Conservation (phyloP, 2,329 filamentous ascomycete genomes). For the Colletotrichum spaethianum region DNA sequence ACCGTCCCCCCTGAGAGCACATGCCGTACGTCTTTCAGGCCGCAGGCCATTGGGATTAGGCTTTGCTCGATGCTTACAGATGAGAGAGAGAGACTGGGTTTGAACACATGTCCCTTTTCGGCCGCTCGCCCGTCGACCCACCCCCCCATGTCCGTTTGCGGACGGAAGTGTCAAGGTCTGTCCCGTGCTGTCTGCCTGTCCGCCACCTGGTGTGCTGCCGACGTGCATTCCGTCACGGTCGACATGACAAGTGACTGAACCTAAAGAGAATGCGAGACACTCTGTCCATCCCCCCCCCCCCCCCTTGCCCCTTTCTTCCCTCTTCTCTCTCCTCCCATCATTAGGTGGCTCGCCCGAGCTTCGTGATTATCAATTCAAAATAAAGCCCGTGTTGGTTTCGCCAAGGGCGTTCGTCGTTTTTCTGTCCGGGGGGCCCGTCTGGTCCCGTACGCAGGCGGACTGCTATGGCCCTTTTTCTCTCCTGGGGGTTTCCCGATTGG, state of each 20-base stretch:
- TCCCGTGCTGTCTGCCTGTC: background rate
- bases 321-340: background rate
- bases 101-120: background rate
- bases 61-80: background rate
- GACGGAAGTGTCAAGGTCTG: background rate
- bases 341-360: background rate
- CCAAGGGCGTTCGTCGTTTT: too few species aligned
- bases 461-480: too few species aligned
- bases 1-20: background rate
- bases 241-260: slow-evolving; percentile 40
- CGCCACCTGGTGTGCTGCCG: slow-evolving; percentile 1
- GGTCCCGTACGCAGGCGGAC: too few species aligned
- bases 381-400: background rate
- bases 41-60: background rate
- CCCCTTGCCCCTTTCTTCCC: background rate
- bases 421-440: too few species aligned
- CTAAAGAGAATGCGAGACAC: slow-evolving; percentile 36
- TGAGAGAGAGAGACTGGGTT: background rate
- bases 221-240: slow-evolving; percentile 19
- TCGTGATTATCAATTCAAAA: background rate
- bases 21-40: background rate
- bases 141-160: slow-evolving; percentile 13
- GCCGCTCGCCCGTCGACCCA: background rate
- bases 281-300: background rate
- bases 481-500: too few species aligned